These are phyloP conservation scores for Lithocarpus polystachyus DNA, from an alignment of 306 rosid genomes.

Conservation along the genomic window DNA sequence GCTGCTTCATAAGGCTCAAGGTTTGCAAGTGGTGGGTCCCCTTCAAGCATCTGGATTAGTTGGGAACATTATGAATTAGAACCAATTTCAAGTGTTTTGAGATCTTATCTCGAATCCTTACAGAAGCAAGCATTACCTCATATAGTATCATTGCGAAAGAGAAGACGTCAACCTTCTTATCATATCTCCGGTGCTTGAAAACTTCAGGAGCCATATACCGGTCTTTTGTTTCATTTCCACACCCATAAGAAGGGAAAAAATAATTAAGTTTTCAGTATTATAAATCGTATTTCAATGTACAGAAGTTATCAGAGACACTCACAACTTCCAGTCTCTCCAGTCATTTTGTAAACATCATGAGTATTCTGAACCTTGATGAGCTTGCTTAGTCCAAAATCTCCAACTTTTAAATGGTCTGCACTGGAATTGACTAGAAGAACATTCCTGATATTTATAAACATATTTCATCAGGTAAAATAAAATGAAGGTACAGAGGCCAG, in stretches of 20 bases:
- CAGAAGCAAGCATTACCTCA: constrained; percentile 58
- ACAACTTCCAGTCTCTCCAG: constrained; percentile 99
- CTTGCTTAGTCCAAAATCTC: constrained; percentile 98
- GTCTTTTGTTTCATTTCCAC: constrained; percentile 44
- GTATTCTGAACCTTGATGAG: constrained; percentile 85
- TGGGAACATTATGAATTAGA: constrained; percentile 22
- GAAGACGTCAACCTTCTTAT: constrained; percentile 94
- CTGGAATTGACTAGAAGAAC: constrained; percentile 92
- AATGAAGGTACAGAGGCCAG: constrained; percentile 17
- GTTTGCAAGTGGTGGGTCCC: constrained; percentile 75
- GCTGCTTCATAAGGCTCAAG: constrained; percentile 91
- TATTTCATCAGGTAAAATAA: constrained; percentile 9
- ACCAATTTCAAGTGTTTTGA: constrained; percentile 11
- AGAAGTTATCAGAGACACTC: constrained; percentile 42
- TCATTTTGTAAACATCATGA: constrained; percentile 98
- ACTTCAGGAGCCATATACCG: constrained; percentile 99
- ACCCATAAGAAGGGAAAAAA: constrained; percentile 15
- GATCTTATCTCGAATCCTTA: constrained; percentile 5
- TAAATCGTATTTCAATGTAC: constrained; percentile 5
- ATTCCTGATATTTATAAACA: constrained; percentile 58
- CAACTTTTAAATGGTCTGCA: constrained; percentile 96
- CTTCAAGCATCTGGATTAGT: constrained; percentile 87
- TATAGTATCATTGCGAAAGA: constrained; percentile 90
- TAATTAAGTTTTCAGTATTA: not conserved
- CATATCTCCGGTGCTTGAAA: constrained; percentile 80